A percentile compares a stretch with the other conserved stretches of the same genome.
Conservation (phyloP, 1,139 yeast genomes). For the Debaryomyces sp. region DNA sequence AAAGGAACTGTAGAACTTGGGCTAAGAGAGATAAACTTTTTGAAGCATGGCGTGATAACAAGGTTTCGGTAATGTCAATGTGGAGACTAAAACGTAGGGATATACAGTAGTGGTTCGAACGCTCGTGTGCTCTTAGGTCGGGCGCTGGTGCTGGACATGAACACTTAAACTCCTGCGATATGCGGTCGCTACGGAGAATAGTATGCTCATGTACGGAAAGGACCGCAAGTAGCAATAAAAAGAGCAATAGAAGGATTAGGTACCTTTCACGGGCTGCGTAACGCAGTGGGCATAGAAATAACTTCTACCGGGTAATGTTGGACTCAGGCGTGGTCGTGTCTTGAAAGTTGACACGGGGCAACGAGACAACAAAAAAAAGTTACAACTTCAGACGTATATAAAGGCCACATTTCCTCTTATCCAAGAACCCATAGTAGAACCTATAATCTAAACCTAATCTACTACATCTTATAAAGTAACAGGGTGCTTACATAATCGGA, state of each 20-base stretch:
- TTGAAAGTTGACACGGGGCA: not conserved
- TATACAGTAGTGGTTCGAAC: not conserved
- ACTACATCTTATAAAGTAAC: not conserved
- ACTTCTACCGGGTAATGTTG: not conserved
- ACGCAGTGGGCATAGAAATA: not conserved
- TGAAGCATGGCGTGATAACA: not conserved
- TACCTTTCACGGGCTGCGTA: not conserved
- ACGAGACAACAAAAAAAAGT: too few relatives aligned
- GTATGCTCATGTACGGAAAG: conserved; percentile 1
- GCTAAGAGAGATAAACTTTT: not conserved
- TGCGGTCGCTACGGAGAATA: conserved; percentile 2
- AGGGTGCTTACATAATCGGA: not conserved
- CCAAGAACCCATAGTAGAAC: too few relatives aligned
- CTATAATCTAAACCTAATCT: too few relatives aligned
- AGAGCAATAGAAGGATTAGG: not conserved
- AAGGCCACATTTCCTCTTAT: too few relatives aligned
- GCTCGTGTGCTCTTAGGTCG: not conserved
- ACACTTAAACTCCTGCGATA: not conserved
- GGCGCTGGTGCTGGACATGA: not conserved
- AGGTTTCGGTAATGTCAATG: not conserved
- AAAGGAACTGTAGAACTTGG: not conserved
- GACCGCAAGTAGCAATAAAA: not conserved
- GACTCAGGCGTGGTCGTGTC: conserved; percentile 2
- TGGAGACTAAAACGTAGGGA: not conserved
- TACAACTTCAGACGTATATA: too few relatives aligned